These are phyloP conservation scores for Hura crepitans DNA, from an alignment of 441 rosid genomes.

Conservation along the genomic window DNA sequence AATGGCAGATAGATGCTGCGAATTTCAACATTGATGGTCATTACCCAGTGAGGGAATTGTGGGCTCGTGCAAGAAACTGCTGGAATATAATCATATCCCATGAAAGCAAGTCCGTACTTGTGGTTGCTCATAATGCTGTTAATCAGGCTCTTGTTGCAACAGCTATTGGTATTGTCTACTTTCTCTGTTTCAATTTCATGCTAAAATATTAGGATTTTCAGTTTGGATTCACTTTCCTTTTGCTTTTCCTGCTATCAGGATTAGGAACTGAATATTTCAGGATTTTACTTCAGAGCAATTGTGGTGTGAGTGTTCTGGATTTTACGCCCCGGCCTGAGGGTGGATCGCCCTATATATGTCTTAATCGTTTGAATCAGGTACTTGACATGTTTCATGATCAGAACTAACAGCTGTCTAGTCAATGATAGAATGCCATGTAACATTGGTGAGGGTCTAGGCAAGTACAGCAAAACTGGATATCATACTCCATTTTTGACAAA, in stretches of 20 bases:
- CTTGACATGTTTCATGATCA: not conserved
- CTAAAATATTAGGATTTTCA: not conserved
- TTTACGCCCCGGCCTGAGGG: slow-evolving; percentile 58
- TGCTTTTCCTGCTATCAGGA: slow-evolving; percentile 41
- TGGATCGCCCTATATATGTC: slow-evolving; percentile 60
- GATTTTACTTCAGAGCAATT: slow-evolving; percentile 84
- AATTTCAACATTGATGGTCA: slow-evolving; percentile 81
- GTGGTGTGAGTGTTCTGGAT: slow-evolving; percentile 89
- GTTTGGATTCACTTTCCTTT: not conserved
- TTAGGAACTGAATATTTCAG: slow-evolving; percentile 75
- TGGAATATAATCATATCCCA: slow-evolving; percentile 67
- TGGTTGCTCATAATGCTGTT: slow-evolving; percentile 95
- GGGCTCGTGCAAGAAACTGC: slow-evolving; percentile 71
- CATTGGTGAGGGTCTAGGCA: no score
- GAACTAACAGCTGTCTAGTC: not conserved
- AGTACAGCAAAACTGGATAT: no score
- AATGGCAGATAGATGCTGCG: slow-evolving; percentile 79
- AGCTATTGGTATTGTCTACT: slow-evolving; percentile 55
- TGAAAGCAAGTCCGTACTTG: slow-evolving; percentile 73
- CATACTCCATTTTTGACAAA: not conserved
- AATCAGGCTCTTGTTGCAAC: slow-evolving; percentile 88
- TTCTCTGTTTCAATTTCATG: slow-evolving; percentile 14
- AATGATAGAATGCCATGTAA: no score
- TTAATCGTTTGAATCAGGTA: slow-evolving; percentile 91
- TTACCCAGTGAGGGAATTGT: slow-evolving; percentile 80